A percentile compares a stretch with the other conserved stretches of the same genome.
These are phyloP conservation scores for Euphorbia lathyris DNA, from an alignment of 345 rosid genomes.

Conservation along the genomic window DNA sequence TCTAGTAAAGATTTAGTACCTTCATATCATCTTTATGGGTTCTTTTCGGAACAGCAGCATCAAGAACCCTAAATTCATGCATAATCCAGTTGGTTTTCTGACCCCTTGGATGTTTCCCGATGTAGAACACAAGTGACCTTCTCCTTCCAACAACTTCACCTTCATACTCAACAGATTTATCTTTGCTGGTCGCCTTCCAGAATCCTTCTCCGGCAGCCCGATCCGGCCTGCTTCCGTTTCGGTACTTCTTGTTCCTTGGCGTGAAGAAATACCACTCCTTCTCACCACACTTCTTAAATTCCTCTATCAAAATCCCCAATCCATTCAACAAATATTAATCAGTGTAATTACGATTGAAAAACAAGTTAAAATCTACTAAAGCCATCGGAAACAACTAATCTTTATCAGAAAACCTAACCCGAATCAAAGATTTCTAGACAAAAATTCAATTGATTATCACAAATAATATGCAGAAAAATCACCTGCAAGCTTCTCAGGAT, in stretches of 20 bases:
- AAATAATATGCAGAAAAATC: too few species aligned
- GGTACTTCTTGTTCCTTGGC: slow-evolving; percentile 22
- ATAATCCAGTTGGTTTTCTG: slow-evolving; percentile 32
- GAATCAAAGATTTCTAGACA: too few species aligned
- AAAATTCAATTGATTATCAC: too few species aligned
- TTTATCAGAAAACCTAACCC: too few species aligned
- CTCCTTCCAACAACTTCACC: neutral
- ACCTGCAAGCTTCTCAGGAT: neutral
- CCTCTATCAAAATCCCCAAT: neutral
- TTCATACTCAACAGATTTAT: neutral
- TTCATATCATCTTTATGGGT: slow-evolving; percentile 13
- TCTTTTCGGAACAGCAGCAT: neutral
- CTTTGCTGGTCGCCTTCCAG: slow-evolving; percentile 29
- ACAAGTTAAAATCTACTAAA: too few species aligned
- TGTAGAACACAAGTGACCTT: slow-evolving; percentile 18
- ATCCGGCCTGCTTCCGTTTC: slow-evolving; percentile 18
- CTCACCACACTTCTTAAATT: neutral
- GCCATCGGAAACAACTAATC: too few species aligned
- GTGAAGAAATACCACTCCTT: slow-evolving; percentile 25
- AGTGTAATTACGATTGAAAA: too few species aligned
- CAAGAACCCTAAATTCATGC: slow-evolving; percentile 20
- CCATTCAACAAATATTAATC: too few species aligned
- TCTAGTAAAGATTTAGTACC: too few species aligned
- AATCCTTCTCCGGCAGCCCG: slow-evolving; percentile 19
- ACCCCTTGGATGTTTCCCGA: slow-evolving; percentile 14